phyloP scores from a whole-genome alignment of 257 asterid species.

The Ilex asprella region DNA sequence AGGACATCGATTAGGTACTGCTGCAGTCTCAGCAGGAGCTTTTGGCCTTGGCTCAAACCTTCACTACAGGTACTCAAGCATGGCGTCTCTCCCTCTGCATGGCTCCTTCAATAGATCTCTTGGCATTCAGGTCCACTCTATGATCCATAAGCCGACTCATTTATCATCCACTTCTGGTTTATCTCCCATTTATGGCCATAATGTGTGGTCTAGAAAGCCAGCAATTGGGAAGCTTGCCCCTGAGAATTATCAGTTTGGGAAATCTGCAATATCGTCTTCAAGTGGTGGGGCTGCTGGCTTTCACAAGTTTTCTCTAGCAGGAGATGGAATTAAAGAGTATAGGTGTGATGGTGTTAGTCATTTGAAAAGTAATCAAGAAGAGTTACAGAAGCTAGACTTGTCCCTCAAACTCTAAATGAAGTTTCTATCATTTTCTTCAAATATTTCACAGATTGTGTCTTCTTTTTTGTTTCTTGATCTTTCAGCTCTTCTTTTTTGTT shows the following conservation, averaged over 20 bases:
- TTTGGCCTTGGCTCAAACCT: background rate
- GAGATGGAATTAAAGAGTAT: slow-evolving; percentile 27
- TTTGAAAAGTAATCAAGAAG: slow-evolving; percentile 36
- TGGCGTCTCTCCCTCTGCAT: slow-evolving; percentile 68
- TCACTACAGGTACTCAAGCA: slow-evolving; percentile 26
- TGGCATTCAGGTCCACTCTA: slow-evolving; percentile 60
- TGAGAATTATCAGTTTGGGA: slow-evolving; percentile 24
- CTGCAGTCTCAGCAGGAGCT: slow-evolving; percentile 9
- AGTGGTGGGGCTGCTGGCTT: slow-evolving; percentile 48
- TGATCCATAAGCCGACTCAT: slow-evolving; percentile 51
- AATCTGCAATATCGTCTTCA: slow-evolving; percentile 12
- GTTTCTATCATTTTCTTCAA: background rate
- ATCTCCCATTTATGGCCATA: slow-evolving; percentile 24
- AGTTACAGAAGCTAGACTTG: slow-evolving; percentile 60
- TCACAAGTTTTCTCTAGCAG: slow-evolving; percentile 29
- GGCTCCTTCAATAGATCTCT: slow-evolving; percentile 51
- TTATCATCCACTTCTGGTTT: background rate
- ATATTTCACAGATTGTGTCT: background rate
- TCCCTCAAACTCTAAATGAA: slow-evolving; percentile 54
- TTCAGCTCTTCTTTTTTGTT: background rate
- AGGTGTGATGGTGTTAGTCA: slow-evolving; percentile 32
- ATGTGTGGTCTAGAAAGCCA: slow-evolving; percentile 43
- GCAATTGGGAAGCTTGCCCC: slow-evolving; percentile 36
- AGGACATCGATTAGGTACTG: slow-evolving; percentile 16
- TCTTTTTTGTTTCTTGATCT: no score